Evolutionary conservation across 2,329 filamentous ascomycete species (phyloP).

Genomic region (Colletotrichum theobromicola): DNA sequence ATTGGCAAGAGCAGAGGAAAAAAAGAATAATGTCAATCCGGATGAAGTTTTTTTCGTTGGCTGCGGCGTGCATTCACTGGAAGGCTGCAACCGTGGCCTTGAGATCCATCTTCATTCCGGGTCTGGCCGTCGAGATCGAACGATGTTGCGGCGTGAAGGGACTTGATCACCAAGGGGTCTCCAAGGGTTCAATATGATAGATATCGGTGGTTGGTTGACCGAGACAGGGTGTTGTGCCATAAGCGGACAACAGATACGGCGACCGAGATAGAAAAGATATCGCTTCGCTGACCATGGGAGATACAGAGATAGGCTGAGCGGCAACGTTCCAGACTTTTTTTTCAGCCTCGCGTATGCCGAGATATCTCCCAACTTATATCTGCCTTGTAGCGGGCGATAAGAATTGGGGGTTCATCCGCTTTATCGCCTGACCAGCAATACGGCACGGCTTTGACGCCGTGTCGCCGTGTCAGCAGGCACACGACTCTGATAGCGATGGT

Average conservation of each 20-base stretch:
- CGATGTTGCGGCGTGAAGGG: background rate
- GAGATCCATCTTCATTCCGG: background rate
- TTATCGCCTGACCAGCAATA: background rate
- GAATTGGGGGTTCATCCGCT: background rate
- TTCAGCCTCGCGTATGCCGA: background rate
- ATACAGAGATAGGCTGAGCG: background rate
- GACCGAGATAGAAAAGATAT: background rate
- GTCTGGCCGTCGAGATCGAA: conserved; percentile 3
- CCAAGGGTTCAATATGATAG: background rate
- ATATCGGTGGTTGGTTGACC: background rate
- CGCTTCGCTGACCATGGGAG: background rate
- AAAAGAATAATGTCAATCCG: conserved; percentile 11
- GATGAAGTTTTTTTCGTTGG: background rate
- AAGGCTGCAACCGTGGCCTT: background rate
- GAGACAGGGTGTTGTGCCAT: background rate
- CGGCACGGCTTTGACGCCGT: background rate
- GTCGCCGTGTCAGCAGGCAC: background rate
- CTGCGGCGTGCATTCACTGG: background rate
- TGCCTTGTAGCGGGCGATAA: background rate
- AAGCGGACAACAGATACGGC: conserved; percentile 9
- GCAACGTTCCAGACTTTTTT: background rate
- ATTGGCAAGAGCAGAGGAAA: background rate
- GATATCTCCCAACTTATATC: background rate
- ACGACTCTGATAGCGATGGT: background rate
- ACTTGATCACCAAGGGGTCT: background rate